Percentiles rank a stretch among this genome's conserved stretches.
Conservation (phyloP, 768 basidiomycete species). For the Termitomyces sp. region DNA sequence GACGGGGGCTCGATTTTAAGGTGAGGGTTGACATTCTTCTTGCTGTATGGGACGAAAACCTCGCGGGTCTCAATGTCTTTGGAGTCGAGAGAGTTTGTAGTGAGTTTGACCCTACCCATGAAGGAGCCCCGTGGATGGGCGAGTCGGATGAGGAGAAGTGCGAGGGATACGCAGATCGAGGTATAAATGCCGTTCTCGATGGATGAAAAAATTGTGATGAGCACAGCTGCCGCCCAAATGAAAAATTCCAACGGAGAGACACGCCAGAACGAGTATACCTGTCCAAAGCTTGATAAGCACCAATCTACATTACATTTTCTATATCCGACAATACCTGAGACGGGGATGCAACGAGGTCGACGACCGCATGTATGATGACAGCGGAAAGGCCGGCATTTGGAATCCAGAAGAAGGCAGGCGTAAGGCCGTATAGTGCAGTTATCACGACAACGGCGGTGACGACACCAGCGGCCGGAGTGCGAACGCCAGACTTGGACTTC, state of each 20-base stretch:
- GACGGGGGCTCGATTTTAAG: constrained; percentile 73
- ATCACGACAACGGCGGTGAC: constrained; percentile 84
- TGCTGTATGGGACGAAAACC: constrained; percentile 75
- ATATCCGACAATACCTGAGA: constrained; percentile 35
- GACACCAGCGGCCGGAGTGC: constrained; percentile 89
- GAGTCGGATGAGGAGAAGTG: constrained; percentile 77
- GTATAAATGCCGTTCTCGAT: constrained; percentile 93
- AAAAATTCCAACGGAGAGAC: constrained; percentile 90
- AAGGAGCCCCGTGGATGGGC: constrained; percentile 88
- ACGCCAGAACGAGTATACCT: constrained; percentile 90
- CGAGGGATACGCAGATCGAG: constrained; percentile 75
- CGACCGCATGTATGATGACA: constrained; percentile 91
- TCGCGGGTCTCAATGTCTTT: constrained; percentile 46
- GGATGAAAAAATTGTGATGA: constrained; percentile 88
- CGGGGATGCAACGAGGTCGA: constrained; percentile 83
- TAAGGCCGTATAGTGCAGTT: constrained; percentile 91
- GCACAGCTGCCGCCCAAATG: constrained; percentile 82
- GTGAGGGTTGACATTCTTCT: constrained; percentile 58
- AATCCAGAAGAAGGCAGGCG: constrained; percentile 90
- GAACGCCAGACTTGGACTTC: constrained; percentile 95
- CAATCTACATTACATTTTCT: background rate
- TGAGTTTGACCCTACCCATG: constrained; percentile 78
- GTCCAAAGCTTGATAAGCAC: constrained; percentile 8
- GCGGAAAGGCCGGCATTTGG: constrained; percentile 81
- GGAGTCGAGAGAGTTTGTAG: constrained; percentile 28